These are phyloP conservation scores for Aspergillus funiculosus DNA, from an alignment of 495 filamentous ascomycete species.

Conservation along the genomic window DNA sequence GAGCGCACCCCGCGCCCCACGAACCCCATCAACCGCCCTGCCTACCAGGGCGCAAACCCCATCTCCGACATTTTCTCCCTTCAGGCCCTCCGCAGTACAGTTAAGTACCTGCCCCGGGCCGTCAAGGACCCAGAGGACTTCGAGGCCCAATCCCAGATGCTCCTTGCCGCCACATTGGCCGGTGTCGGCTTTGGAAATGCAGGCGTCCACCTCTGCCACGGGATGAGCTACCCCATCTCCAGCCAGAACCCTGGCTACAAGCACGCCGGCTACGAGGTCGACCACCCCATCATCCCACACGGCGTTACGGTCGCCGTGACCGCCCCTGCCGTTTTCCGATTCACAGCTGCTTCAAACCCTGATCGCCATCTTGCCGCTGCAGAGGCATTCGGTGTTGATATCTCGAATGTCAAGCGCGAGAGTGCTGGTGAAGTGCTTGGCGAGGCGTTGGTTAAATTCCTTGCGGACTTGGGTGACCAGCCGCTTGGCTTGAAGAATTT, in stretches of 20 bases:
- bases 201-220: conserved; percentile 94
- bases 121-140: conserved; percentile 80
- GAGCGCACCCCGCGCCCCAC: conserved; percentile 75
- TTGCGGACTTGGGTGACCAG: conserved; percentile 80
- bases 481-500: conserved; percentile 77
- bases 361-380: conserved; percentile 86
- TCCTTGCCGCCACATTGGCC: conserved; percentile 87
- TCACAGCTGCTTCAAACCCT: conserved; percentile 85
- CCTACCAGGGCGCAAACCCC: conserved; percentile 95
- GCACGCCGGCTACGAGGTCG: conserved; percentile 74
- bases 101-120: conserved; percentile 86
- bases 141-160: conserved; percentile 90
- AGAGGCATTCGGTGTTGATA: conserved; percentile 85
- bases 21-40: conserved; percentile 86
- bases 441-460: conserved; percentile 73
- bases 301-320: conserved; percentile 94
- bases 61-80: conserved; percentile 95
- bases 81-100: conserved; percentile 67
- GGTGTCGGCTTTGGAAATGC: conserved; percentile 97
- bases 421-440: conserved; percentile 80
- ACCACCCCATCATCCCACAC: conserved; percentile 80
- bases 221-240: conserved; percentile 94
- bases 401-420: conserved; percentile 75
- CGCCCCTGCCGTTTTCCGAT: conserved; percentile 88
- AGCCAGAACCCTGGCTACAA: conserved; percentile 87